A percentile compares a stretch with the other conserved stretches of the same genome.
Conservation (phyloP, 805 yeast species). For the Starmerella geochares region DNA sequence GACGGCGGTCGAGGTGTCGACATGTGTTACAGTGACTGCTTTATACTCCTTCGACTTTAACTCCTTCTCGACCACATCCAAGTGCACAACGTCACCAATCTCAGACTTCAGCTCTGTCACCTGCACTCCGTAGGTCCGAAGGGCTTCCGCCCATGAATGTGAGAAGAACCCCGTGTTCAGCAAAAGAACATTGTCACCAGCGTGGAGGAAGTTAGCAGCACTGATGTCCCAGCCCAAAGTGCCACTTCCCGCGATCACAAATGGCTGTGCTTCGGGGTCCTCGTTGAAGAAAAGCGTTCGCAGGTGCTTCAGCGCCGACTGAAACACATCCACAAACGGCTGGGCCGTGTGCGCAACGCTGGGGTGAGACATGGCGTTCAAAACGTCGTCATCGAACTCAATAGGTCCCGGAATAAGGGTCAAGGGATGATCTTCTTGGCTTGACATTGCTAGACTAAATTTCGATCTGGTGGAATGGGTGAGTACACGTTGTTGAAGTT, state of each 20-base stretch:
- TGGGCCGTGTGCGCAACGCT: slow-evolving; percentile 86
- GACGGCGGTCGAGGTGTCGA: slow-evolving; percentile 95
- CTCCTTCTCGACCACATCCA: slow-evolving; percentile 45
- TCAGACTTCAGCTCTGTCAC: slow-evolving; percentile 65
- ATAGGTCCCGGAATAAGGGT: slow-evolving; percentile 79
- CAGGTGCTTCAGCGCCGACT: slow-evolving; percentile 52
- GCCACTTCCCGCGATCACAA: slow-evolving; percentile 82
- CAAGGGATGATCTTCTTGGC: slow-evolving; percentile 33
- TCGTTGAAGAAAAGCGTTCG: slow-evolving; percentile 66
- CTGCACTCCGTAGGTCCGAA: slow-evolving; percentile 60
- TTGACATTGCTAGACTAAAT: slow-evolving; percentile 32
- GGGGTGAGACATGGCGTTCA: slow-evolving; percentile 69
- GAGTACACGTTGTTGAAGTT: neutral
- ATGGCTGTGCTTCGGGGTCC: slow-evolving; percentile 59
- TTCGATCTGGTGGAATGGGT: neutral
- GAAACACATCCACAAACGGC: slow-evolving; percentile 67
- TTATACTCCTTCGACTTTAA: slow-evolving; percentile 46
- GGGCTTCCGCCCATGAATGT: slow-evolving; percentile 68
- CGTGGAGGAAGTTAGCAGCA: slow-evolving; percentile 59
- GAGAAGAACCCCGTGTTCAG: slow-evolving; percentile 84
- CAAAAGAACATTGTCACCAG: slow-evolving; percentile 64
- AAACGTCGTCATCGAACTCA: slow-evolving; percentile 69
- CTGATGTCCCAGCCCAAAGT: slow-evolving; percentile 91
- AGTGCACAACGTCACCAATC: slow-evolving; percentile 60
- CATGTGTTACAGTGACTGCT: slow-evolving; percentile 80